Conservation (phyloP, 352 stramenopile species). For the Globisporangium megalacanthum region DNA sequence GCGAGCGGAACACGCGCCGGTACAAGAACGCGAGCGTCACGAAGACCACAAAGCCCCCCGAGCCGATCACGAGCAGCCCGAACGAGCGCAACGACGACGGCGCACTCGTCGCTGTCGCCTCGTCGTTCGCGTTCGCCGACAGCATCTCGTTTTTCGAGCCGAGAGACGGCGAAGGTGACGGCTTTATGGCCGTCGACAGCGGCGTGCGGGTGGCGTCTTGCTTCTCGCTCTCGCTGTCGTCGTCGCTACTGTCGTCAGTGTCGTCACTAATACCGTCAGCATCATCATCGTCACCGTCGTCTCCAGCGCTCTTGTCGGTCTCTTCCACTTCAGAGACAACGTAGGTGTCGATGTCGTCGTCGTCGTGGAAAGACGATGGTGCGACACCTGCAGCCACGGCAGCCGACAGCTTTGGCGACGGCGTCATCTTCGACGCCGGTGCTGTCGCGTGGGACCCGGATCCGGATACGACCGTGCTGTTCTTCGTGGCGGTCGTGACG, state of each 20-base stretch:
- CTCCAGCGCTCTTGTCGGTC: background rate
- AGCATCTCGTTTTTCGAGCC: conserved; percentile 5
- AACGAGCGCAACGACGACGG: conserved; percentile 42
- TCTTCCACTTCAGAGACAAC: conserved; percentile 7
- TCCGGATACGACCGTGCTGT: background rate
- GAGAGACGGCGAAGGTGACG: background rate
- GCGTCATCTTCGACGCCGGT: conserved; percentile 8
- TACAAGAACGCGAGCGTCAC: conserved; percentile 64
- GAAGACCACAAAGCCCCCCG: conserved; percentile 54
- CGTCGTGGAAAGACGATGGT: conserved; percentile 2
- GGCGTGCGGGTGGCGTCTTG: background rate
- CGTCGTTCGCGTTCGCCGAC: conserved; percentile 18
- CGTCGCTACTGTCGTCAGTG: conserved; percentile 3
- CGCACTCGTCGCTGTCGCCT: conserved; percentile 8
- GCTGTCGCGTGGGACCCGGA: background rate
- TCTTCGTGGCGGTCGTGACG: background rate
- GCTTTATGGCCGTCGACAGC: background rate
- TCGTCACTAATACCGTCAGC: conserved; percentile 2
- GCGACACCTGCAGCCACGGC: conserved; percentile 3
- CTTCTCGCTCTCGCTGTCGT: background rate
- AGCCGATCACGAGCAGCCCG: conserved; percentile 60
- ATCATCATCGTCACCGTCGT: background rate
- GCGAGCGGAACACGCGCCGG: conserved; percentile 53
- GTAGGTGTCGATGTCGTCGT: conserved; percentile 9
- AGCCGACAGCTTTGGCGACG: conserved; percentile 8